Evolutionary conservation across 164 flowering plant genomes (phyloP).

Genomic region (Litsea cubeba): DNA sequence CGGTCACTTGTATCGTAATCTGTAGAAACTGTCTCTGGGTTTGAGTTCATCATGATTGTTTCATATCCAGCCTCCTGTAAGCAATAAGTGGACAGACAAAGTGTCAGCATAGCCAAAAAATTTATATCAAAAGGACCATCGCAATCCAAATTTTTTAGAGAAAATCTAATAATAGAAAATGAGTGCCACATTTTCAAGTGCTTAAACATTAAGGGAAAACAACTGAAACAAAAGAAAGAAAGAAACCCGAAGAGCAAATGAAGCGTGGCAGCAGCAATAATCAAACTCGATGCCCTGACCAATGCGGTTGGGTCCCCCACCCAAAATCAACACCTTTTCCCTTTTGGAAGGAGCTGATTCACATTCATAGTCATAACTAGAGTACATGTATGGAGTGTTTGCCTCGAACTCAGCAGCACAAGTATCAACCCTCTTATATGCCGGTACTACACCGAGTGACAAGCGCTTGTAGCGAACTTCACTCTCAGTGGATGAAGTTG

Average conservation of each 20-base stretch:
- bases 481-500: slow-evolving; percentile 64
- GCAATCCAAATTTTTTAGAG: background rate
- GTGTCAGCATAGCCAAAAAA: background rate
- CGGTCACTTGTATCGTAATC: slow-evolving; percentile 98
- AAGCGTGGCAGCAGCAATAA: slow-evolving; percentile 97
- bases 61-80: slow-evolving; percentile 78
- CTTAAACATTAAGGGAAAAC: background rate
- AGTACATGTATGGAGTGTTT: slow-evolving; percentile 97
- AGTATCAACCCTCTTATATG: slow-evolving; percentile 93
- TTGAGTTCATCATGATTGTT: slow-evolving; percentile 97
- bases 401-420: slow-evolving; percentile 99
- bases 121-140: background rate
- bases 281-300: slow-evolving; percentile 99
- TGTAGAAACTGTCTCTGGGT: slow-evolving; percentile 95
- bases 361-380: slow-evolving; percentile 86
- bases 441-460: slow-evolving; percentile 71
- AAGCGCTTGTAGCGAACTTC: slow-evolving; percentile 67
- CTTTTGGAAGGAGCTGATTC: slow-evolving; percentile 77
- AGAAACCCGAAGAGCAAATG: slow-evolving; percentile 93
- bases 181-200: background rate
- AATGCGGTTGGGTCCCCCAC: slow-evolving; percentile 97
- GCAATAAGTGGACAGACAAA: background rate
- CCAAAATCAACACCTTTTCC: slow-evolving; percentile 92
- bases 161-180: background rate
- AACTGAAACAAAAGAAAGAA: background rate